These are phyloP conservation scores for Fistulinella cinereoalba DNA, from an alignment of 1,284 basidiomycete genomes.

Conservation along the genomic window DNA sequence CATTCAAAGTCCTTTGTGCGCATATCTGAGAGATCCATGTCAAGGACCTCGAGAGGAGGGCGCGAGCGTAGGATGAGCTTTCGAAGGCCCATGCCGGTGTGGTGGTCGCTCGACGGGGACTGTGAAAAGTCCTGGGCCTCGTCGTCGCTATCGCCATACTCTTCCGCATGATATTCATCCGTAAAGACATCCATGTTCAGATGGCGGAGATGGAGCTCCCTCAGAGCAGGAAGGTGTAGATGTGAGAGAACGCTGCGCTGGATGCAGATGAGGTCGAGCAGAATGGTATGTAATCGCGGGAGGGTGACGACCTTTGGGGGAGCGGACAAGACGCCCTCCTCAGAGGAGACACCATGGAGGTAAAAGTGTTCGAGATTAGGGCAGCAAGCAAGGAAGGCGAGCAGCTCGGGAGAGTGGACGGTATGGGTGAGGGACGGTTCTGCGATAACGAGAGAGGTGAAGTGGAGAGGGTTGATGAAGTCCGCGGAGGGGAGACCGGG, in stretches of 20 bases:
- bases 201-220: constrained; percentile 57
- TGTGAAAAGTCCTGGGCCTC: constrained; percentile 69
- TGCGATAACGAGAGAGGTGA: constrained; percentile 53
- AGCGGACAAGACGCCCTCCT: constrained; percentile 33
- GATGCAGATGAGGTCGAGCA: constrained; percentile 56
- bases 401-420: constrained; percentile 42
- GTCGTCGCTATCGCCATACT: constrained; percentile 67
- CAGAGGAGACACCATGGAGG: constrained; percentile 53
- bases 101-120: constrained; percentile 69
- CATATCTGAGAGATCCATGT: constrained; percentile 78
- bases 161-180: constrained; percentile 33
- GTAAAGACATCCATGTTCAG: constrained; percentile 62
- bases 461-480: constrained; percentile 46
- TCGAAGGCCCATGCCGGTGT: constrained; percentile 75
- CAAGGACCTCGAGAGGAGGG: constrained; percentile 59
- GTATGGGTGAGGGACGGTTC: constrained; percentile 40
- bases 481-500: constrained; percentile 44
- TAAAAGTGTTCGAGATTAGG: constrained; percentile 57
- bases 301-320: constrained; percentile 46
- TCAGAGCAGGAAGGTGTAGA: constrained; percentile 54
- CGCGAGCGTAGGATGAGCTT: constrained; percentile 53
- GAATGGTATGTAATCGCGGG: constrained; percentile 52
- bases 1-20: constrained; percentile 73
- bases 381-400: constrained; percentile 57
- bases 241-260: constrained; percentile 61